Base-by-base conservation (phyloP, 352 stramenopile genomes). In the Globisporangium acanthophoron region DNA sequence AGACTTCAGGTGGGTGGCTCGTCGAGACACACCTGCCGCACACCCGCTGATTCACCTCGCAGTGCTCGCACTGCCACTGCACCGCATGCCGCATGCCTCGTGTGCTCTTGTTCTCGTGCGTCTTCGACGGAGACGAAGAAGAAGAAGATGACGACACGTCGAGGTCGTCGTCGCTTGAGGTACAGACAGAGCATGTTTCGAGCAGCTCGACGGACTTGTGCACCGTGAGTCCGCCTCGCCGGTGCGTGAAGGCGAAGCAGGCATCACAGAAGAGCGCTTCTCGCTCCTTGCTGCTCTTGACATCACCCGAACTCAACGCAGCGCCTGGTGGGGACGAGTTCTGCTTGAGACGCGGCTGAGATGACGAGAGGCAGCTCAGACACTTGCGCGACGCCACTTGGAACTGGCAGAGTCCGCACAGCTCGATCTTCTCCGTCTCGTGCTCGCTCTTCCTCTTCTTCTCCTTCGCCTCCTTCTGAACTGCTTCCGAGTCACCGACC, bases 391-490 rank as follows among this genome's bases (percentile, higher is more conserved):
- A 85, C 0, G 80, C 80, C 20, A 87, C 60, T 20, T 88, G 77
- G 55, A 90, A 88, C 59, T 75, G 67, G 37, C 80, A 90, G 21
- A 90, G 45, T 1, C 80, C 76, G 37, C 80, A 90, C 3, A 80
- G 41, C 18, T 63, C 9, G 31, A 85, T 69, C 20, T 52, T 39
- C 59, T 85, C 70, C 44, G 77, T 65, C 44, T 78, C 70, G 24
- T 85, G 74, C n/a, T 49, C 44, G 6, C 61, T 52, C 21, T 5
- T 41, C 8, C 24, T 43, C 48, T n/a, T 44, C 46, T 37, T 37
- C 11, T 12, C 18, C 44, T 40, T 40, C 35, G 11, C 8, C 35
- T 40, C 11, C 0, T 15, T 15, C 21, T 12, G 24, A 20, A 6
- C 20, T 8, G 21, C 11, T 31, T 11, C 45, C 45, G 20, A 50